Base-by-base conservation (phyloP, 129 eudicot genomes). In the Erigeron canadensis region DNA sequence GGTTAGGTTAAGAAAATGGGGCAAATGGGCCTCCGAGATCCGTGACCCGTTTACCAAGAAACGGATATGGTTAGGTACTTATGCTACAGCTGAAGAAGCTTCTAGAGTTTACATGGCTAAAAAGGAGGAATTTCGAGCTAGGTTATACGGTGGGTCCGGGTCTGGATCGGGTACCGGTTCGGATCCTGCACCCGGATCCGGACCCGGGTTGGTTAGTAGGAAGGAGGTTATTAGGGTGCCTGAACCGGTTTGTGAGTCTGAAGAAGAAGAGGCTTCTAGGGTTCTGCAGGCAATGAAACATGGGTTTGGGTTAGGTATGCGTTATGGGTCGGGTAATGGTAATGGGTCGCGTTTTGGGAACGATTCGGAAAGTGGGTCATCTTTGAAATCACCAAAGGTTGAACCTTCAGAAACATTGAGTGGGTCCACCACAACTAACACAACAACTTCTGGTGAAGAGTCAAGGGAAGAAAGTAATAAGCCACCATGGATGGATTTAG, bases 11-110 rank as follows among this genome's bases (percentile, higher is more conserved):
- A 23, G 79, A 21, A 80, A 70, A 45, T 69, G 84, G 71, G 80
- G 84, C 0, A 75, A 64, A 42, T 80, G 84, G 84, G 70, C 84
- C 0, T 65, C 84, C 4, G 84, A 80, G 84, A 80, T 80, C 67
- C 84, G 80, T 44, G 84, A 80, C 23, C 84, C 84, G 23, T 74
- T 80, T 53, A 75, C 16, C 63, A 63, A 69, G 8, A 70, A 76
- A 15, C 23, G 77, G 34, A 76, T 80, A 40, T 75, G 76, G 80
- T 69, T 80, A 37, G 84, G 84, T 8, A 69, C 84, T 10, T 80
- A 43, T 37, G 65, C 70, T 15, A 80, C 84, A 1, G 76, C 84
- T 4, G 84, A 65, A 43, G 84, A 80, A 51, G 84, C 84, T 10
- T 80, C 80, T 4, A 50, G 56, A 10, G 80, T 65, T 7, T 80